Base-by-base conservation (phyloP, 2,329 filamentous ascomycete species). In the Trichoderma breve region DNA sequence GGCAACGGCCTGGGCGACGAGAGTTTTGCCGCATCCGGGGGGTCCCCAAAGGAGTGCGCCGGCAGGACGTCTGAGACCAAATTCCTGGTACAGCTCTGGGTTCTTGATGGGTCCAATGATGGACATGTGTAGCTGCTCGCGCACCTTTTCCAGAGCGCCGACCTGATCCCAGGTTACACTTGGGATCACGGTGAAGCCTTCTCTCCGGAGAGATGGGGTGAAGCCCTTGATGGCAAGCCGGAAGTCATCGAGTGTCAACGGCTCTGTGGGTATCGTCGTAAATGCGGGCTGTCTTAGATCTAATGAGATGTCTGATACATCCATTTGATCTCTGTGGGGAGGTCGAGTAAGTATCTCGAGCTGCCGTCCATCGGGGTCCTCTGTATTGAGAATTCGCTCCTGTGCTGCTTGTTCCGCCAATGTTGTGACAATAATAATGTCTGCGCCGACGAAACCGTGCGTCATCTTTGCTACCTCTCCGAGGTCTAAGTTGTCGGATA, bases 31-130 rank as follows among this genome's bases (percentile, higher is more conserved):
- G 81, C 96, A 99, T 7, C 96, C 96, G 0, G 96, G 96, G 1
- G 96, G 96, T 0, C 96, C 96, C 94, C 95, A 99, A 70, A 99
- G 92, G 0, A 99, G 87, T 3, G 98, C 94, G 18, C 96, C 96
- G 0, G 93, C 92, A 0, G 94, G 92, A 0, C 92, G 90, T 26
- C 89, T 90, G 75, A 97, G 92, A 78, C 95, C 95, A 7, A 96
- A 90, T 9, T 86, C 86, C 34, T 88, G 87, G 80, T 95, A 98
- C 55, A 91, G 85, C 39, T 93, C 90, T 0, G 96, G 96, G 70
- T 92, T 85, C 75, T 91, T 90, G 82, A 99, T 98, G 1, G 95
- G 95, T 24, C 94, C 91, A 57, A 98, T 93, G 77, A 99, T 97
- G 58, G 94, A 93, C 78, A 91, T 90, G 76, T 92, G 87, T 6